Base-by-base conservation (phyloP, 306 rosid species). In the Pyrus pyrifolia region DNA sequence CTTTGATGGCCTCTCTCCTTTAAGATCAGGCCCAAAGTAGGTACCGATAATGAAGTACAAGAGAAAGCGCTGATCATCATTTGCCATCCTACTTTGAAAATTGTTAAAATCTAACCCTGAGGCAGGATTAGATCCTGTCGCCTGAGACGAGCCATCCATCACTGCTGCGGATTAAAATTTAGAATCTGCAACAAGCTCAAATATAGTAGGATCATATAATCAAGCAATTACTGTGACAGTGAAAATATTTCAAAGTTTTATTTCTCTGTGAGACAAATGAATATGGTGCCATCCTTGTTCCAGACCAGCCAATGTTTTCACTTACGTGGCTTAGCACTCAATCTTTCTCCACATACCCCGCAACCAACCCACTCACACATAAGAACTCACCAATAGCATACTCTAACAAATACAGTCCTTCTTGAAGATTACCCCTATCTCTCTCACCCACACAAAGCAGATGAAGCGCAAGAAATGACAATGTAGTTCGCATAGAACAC, bases 21-120 rank as follows among this genome's bases (percentile, higher is more conserved):
- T 89, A 70, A 89, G 78, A 57, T 83, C 83, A 19, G 96, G 93
- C 17, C 93, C 92, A 70, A 91, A 89, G 82, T 85, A 87, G 67
- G 85, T 87, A 33, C 92, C 91, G 74, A 82, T 61, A 17, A 90
- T 79, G 81, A 85, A 91, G 85, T 67, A 86, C 82, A 87, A 38
- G 75, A 89, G 82, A 66, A 86, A 89, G 17, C 68, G 68, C 27
- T 83, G 89, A 79, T 87, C 85, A 81, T 87, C 80, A 27, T 70
- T 81, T 3, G 57, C 66, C 15, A 30, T 49, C 64, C 79, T 31
- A 2, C 38, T 33, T 81, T 74, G 76, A 68, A 68, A 76, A 33
- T 70, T 68, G 67, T 30, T 61, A 53, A 68, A 70, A 63, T 66
- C 78, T 40, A 67, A 68, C 53, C 63, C 49, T n/a, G 25, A 63